A percentile compares a stretch with the other conserved stretches of the same genome.
Conservation (phyloP, 2,329 filamentous ascomycete genomes). For the Biscogniauxia marginata region DNA sequence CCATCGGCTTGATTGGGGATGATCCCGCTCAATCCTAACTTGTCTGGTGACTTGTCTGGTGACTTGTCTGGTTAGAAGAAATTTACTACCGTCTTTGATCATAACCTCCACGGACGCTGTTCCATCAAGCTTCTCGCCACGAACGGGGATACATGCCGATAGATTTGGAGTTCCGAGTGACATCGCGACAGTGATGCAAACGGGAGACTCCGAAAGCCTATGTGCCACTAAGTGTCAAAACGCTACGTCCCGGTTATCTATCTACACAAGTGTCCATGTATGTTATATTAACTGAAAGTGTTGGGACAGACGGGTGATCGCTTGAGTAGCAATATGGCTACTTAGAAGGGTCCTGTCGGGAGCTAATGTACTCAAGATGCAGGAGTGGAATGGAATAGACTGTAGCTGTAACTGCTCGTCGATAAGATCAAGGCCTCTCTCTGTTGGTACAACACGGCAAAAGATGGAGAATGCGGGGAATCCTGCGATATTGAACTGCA, state of each 20-base stretch:
- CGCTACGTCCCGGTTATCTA: not conserved
- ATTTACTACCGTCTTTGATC: not conserved
- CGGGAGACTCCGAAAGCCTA: constrained; percentile 1
- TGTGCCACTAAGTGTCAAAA: not conserved
- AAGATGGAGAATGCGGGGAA: not conserved
- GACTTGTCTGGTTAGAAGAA: constrained; percentile 11
- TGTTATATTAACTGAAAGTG: no score
- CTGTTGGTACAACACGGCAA: not conserved
- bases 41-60: no score
- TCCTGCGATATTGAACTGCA: no score
- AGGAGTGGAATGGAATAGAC: no score
- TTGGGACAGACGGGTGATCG: no score
- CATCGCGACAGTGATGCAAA: not conserved
- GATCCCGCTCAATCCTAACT: not conserved
- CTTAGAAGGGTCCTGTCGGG: no score
- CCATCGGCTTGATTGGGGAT: constrained; percentile 12
- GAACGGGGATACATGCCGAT: not conserved
- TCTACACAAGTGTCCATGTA: no score
- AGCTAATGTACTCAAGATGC: no score
- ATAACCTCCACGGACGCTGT: constrained; percentile 1
- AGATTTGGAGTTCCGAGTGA: not conserved
- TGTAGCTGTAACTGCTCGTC: no score
- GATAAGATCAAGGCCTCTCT: no score
- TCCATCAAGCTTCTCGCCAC: not conserved
- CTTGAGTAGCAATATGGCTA: no score